Base-by-base conservation (phyloP, 176 grass and related monocot genomes). In the Eremochloa ophiuroides region DNA sequence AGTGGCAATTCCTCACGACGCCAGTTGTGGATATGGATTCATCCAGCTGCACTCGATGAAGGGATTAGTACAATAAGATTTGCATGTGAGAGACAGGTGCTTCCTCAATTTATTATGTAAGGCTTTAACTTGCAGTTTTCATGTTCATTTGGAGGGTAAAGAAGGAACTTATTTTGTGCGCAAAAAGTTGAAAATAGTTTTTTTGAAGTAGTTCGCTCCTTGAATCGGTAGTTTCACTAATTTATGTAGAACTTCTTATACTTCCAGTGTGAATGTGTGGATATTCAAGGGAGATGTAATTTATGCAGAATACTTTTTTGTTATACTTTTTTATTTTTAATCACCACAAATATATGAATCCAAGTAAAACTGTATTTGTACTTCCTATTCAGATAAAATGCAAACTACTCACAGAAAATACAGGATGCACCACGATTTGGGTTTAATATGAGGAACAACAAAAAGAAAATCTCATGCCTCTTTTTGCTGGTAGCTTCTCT, bases 11-110 rank as follows among this genome's bases (percentile, higher is more conserved):
- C 40, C 48, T 82, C 67, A 28, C 62, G 20, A 41, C 85, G 91
- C 4, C 75, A 93, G 56, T 80, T 97, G 77, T 97, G 90, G 94
- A 93, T 97, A 87, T 98, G 95, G 92, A 87, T 98, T 76, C 92
- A 98, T 83, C 83, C 95, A 73, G 79, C 88, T 87, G 84, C 84
- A 28, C 89, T 91, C 62, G 42, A 87, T 38, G 88, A 94, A 65
- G 95, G 88, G 30, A 69, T 88, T 80, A 11, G 83, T 75, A 74
- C 79, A 73, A 78, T 98, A 76, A 82, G 53, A 87, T 68, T 38
- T 76, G 92, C 88, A 82, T 93, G 92, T 69, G 74, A 93, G 43
- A 87, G 66, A 43, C 94, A 94, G 82, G 87, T 89, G 34, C 65
- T 55, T 53, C 26, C 16, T 82, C 42, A 71, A 76, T 62, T 56